phyloP scores from a whole-genome alignment of 2,329 filamentous ascomycete species.

The Lachnellula willkommii region DNA sequence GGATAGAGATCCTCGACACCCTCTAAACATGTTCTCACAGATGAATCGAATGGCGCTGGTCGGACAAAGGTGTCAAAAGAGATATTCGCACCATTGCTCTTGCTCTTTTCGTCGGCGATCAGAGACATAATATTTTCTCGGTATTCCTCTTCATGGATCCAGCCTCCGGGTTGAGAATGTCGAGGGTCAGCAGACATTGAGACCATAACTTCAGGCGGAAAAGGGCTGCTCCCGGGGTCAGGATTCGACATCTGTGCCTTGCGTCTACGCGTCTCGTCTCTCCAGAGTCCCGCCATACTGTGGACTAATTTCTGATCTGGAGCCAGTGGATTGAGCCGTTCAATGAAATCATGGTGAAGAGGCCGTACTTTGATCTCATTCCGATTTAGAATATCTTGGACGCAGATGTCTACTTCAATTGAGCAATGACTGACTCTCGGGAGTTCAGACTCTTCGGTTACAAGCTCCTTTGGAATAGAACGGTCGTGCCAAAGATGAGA shows the following conservation, averaged over 20 bases:
- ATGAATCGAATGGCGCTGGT: conserved; percentile 45
- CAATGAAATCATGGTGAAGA: conserved; percentile 82
- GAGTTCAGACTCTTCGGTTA: conserved; percentile 59
- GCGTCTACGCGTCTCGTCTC: conserved; percentile 76
- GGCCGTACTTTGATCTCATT: conserved; percentile 67
- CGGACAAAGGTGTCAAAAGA: conserved; percentile 64
- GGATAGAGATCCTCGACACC: conserved; percentile 86
- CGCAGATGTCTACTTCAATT: conserved; percentile 83
- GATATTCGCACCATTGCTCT: conserved; percentile 39
- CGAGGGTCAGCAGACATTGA: conserved; percentile 84
- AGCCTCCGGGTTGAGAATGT: conserved; percentile 66
- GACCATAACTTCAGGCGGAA: conserved; percentile 72
- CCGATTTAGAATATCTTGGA: conserved; percentile 83
- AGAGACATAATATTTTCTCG: conserved; percentile 58
- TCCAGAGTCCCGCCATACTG: conserved; percentile 92
- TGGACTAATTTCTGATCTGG: conserved; percentile 76
- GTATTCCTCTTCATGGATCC: conserved; percentile 90
- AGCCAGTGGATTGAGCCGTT: conserved; percentile 59
- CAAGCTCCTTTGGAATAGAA: conserved; percentile 54
- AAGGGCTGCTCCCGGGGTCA: conserved; percentile 65
- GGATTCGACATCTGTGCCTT: conserved; percentile 64
- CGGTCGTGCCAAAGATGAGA: conserved; percentile 74
- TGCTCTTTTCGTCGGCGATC: conserved; percentile 56
- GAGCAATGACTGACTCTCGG: conserved; percentile 82
- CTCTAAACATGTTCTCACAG: conserved; percentile 71